Evolutionary conservation across 495 filamentous ascomycete species (phyloP).

Genomic region (Amorphotheca resinae): DNA sequence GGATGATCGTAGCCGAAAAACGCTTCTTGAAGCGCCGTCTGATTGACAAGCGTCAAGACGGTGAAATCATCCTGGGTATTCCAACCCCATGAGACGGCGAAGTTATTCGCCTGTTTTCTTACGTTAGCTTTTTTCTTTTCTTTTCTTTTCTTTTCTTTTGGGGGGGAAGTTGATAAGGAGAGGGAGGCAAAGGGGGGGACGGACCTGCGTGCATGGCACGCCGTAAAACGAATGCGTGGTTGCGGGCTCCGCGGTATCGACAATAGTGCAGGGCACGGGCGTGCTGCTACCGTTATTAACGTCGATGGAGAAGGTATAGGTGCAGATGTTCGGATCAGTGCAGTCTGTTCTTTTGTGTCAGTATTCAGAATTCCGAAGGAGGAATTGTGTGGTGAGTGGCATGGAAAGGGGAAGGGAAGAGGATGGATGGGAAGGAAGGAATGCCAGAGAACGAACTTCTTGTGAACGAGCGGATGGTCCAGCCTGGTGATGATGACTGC

Average conservation of each 20-base stretch:
- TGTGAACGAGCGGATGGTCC: neutral
- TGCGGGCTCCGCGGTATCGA: neutral
- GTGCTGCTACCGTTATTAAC: neutral
- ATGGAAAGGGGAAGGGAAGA: too few species aligned
- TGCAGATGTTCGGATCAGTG: neutral
- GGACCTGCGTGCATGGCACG: slow-evolving; percentile 1
- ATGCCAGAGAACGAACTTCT: too few species aligned
- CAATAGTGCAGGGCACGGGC: neutral
- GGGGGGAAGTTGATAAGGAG: too few species aligned
- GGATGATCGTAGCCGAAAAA: slow-evolving; percentile 13
- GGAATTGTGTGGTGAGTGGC: too few species aligned
- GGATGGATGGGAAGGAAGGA: too few species aligned
- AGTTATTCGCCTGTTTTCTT: neutral
- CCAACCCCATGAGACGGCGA: slow-evolving; percentile 15
- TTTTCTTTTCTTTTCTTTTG: too few species aligned
- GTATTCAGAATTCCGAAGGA: too few species aligned
- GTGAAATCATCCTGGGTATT: slow-evolving; percentile 10
- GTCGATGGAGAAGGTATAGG: slow-evolving; percentile 6
- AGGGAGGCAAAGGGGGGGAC: neutral
- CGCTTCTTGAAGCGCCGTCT: neutral
- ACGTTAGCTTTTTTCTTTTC: slow-evolving; percentile 7
- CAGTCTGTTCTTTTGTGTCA: slow-evolving; percentile 2
- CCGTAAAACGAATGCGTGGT: slow-evolving; percentile 3
- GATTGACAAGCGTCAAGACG: slow-evolving; percentile 11
- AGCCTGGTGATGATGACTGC: neutral